These are phyloP conservation scores for Cymbidium sinense DNA, from an alignment of 106 monocot species.

Conservation along the genomic window DNA sequence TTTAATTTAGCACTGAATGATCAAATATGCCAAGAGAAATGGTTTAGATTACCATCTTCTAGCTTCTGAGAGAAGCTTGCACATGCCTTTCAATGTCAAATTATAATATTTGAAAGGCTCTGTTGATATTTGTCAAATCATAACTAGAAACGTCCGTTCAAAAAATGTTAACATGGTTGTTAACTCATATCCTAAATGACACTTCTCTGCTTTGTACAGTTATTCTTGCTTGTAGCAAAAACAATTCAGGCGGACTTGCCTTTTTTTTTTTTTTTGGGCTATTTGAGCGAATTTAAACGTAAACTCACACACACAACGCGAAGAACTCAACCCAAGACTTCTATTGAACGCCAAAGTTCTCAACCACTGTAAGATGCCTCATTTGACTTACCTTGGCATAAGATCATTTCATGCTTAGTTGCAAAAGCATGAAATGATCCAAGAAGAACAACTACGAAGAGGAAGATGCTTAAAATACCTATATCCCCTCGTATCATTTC, in stretches of 20 bases:
- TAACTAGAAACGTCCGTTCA: too few relatives aligned
- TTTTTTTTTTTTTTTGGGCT: too few relatives aligned
- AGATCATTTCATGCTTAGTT: neutral
- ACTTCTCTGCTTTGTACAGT: too few relatives aligned
- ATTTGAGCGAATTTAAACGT: too few relatives aligned
- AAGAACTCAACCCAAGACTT: too few relatives aligned
- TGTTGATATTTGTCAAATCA: neutral
- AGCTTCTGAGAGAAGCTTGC: neutral
- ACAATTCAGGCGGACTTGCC: neutral
- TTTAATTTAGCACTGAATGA: neutral
- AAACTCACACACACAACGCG: too few relatives aligned
- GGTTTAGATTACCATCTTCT: neutral
- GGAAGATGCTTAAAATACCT: constrained; percentile 34
- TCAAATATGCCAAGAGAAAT: neutral
- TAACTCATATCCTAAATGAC: too few relatives aligned
- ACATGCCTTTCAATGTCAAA: neutral
- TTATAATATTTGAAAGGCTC: neutral
- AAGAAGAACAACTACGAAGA: neutral
- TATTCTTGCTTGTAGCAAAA: too few relatives aligned
- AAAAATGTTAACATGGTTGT: too few relatives aligned
- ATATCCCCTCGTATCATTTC: constrained; percentile 83
- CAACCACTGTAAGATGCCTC: too few relatives aligned
- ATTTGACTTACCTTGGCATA: too few relatives aligned
- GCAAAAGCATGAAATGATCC: neutral
- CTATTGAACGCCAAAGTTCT: too few relatives aligned